phyloP scores from a whole-genome alignment of 2,329 filamentous ascomycete genomes.

The Daldinia sp. region DNA sequence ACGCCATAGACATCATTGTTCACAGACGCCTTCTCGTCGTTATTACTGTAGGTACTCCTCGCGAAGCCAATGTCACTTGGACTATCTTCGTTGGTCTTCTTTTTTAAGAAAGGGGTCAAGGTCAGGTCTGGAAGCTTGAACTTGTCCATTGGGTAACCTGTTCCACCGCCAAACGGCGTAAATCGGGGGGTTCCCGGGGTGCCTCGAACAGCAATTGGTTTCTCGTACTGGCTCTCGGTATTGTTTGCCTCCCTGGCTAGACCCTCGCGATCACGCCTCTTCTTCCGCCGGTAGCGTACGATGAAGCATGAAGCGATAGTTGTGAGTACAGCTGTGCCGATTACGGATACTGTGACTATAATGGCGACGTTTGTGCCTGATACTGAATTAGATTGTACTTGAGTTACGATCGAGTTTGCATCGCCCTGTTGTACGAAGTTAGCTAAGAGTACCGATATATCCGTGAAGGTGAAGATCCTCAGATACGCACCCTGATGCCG shows the following conservation, averaged over 20 bases:
- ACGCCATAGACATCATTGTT: slow-evolving; percentile 34
- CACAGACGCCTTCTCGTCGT: background rate
- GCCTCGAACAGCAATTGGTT: slow-evolving; percentile 41
- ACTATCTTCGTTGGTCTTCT: slow-evolving; percentile 35
- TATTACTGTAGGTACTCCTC: slow-evolving; percentile 35
- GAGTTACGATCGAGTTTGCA: slow-evolving; percentile 36
- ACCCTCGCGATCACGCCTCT: slow-evolving; percentile 26
- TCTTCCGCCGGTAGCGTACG: slow-evolving; percentile 42
- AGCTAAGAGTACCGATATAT: slow-evolving; percentile 1
- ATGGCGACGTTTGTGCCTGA: slow-evolving; percentile 45
- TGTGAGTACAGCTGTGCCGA: slow-evolving; percentile 43
- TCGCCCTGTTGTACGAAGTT: slow-evolving; percentile 34
- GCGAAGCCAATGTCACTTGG: slow-evolving; percentile 38
- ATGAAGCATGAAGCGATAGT: slow-evolving; percentile 37
- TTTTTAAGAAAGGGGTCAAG: slow-evolving; percentile 37
- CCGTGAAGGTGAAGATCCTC: background rate
- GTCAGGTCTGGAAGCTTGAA: slow-evolving; percentile 42
- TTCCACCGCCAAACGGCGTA: slow-evolving; percentile 39
- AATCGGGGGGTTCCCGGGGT: slow-evolving; percentile 39
- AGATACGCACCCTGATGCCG: slow-evolving; percentile 34
- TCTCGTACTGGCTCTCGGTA: slow-evolving; percentile 33
- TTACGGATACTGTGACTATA: slow-evolving; percentile 41
- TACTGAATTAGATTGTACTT: slow-evolving; percentile 40
- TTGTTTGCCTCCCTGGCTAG: slow-evolving; percentile 8
- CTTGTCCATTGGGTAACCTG: slow-evolving; percentile 40